Base-by-base conservation (phyloP, 1,284 basidiomycete genomes). In the Cutaneotrichosporon dermatis region DNA sequence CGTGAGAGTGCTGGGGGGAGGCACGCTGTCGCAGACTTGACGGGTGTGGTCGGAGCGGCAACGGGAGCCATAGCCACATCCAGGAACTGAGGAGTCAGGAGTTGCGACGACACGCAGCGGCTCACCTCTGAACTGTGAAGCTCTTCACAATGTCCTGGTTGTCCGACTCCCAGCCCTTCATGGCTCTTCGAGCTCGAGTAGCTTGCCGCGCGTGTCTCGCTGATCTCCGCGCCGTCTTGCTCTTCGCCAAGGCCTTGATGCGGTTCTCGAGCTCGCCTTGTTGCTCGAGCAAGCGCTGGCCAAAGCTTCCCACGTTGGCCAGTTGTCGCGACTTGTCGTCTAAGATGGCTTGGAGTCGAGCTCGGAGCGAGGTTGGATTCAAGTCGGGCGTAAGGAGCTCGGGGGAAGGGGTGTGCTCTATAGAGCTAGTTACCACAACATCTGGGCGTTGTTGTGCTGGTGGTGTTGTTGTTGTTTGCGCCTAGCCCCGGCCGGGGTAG, bases 251-350 rank as follows among this genome's bases (percentile, higher is more conserved):
- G 82, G 88, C 87, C 52, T 84, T 82, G 62, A 96, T 90, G 50
- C 90, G 84, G 68, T 88, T 86, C 78, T 94, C 90, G 63, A 96
- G 84, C 74, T 95, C 90, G 79, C 89, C 86, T 77, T 91, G 91
- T 80, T 96, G 93, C 34, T 86, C 84, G 62, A 95, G 85, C 67
- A 97, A 85, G 75, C 89, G 88, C 79, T 94, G 90, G 54, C 93
- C 92, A 74, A 96, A 86, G 58, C 86, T 87, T 45, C 89, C 92
- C 6, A 91, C 90, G 66, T 91, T 88, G 66, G 91, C 87, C 46
- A 95, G 86, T 76, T 96, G 91, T 71, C 86, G 85, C 75, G 92
- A 88, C 81, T 96, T 96, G 76, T 81, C 83, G 79, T 92, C 89
- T 64, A 96, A 84, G 61, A 94, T 84, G 58, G 80, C 80, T 69